Evolutionary conservation across 768 basidiomycete species (phyloP).

Genomic region (Serendipita vermifera): DNA sequence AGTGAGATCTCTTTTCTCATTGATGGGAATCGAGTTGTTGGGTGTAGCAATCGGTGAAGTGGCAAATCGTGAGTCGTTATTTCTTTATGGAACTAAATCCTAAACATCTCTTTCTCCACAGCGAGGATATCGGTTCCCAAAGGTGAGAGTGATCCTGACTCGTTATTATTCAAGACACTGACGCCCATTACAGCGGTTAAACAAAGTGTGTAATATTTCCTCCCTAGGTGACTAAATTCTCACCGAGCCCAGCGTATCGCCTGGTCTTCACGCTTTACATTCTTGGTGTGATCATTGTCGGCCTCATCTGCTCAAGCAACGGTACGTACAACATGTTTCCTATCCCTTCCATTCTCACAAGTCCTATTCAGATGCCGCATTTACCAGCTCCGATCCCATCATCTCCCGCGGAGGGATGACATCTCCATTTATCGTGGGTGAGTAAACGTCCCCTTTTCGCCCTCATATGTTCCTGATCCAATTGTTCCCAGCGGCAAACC

Average conservation of each 20-base stretch:
- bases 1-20: background rate
- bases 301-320: slow-evolving; percentile 1
- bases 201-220: background rate
- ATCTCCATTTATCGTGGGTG: slow-evolving; percentile 3
- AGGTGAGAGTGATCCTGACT: background rate
- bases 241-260: background rate
- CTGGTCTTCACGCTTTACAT: background rate
- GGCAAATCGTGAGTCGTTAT: no score
- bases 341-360: background rate
- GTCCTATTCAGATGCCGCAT: background rate
- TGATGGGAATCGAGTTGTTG: slow-evolving; percentile 1
- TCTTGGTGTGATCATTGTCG: background rate
- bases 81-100: no score
- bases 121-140: background rate
- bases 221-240: background rate
- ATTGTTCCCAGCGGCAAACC: background rate
- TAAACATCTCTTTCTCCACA: no score
- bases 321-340: background rate
- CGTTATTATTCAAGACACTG: no score
- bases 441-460: background rate
- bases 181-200: background rate
- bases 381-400: background rate
- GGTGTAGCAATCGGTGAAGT: slow-evolving; percentile 4
- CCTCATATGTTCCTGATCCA: background rate
- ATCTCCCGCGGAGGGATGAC: background rate